phyloP scores from a whole-genome alignment of 2,329 filamentous ascomycete species.

The Exophiala mesophila region DNA sequence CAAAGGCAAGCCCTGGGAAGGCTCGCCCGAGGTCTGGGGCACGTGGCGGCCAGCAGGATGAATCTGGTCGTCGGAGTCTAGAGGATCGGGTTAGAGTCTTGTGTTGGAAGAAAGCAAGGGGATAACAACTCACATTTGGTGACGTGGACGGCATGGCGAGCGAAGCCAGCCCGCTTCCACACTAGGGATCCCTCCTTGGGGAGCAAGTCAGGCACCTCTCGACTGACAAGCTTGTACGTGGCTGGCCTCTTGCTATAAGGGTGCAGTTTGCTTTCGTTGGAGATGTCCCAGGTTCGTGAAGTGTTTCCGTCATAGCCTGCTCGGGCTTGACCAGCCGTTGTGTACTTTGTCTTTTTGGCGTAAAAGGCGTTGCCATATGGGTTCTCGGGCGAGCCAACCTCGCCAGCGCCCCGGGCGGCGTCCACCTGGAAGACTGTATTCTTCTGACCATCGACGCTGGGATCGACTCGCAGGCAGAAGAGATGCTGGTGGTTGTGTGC shows the following conservation, averaged over 20 bases:
- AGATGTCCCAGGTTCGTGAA: constrained; percentile 83
- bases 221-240: constrained; percentile 82
- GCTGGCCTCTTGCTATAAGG: constrained; percentile 79
- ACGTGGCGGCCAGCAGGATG: constrained; percentile 84
- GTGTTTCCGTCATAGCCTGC: constrained; percentile 79
- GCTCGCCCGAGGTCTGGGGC: constrained; percentile 78
- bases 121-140: constrained; percentile 79
- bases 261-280: constrained; percentile 77
- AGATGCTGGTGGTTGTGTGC: constrained; percentile 95
- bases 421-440: constrained; percentile 86
- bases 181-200: constrained; percentile 78
- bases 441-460: constrained; percentile 76
- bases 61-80: constrained; percentile 74
- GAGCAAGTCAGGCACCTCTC: constrained; percentile 72
- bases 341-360: constrained; percentile 74
- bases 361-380: constrained; percentile 87
- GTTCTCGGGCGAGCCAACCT: constrained; percentile 77
- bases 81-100: too few species aligned
- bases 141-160: constrained; percentile 79
- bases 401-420: constrained; percentile 63
- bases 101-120: too few species aligned
- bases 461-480: constrained; percentile 83
- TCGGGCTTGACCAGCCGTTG: constrained; percentile 61
- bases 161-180: constrained; percentile 86
- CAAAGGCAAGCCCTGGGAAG: constrained; percentile 64